Conservation (phyloP, 805 yeast genomes). For the Cyberlindnera galapagoensis region DNA sequence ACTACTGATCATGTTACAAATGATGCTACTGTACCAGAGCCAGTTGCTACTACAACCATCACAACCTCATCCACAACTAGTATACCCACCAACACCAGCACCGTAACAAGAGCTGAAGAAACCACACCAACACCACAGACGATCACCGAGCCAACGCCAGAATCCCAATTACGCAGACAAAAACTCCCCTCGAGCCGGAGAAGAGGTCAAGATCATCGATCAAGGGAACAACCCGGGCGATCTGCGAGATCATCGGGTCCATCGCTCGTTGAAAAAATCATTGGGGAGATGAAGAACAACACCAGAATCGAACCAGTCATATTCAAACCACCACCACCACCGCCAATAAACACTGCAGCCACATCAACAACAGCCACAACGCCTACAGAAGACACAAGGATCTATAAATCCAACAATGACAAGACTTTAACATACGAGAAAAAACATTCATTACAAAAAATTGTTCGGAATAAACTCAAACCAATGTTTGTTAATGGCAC, state of each 20-base stretch:
- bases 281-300: conserved; percentile 2
- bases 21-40: too few species aligned
- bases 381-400: too few species aligned
- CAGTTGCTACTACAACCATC: too few species aligned
- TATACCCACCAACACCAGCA: not conserved
- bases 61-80: not conserved
- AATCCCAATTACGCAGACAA: conserved; percentile 14
- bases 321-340: too few species aligned
- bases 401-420: too few species aligned
- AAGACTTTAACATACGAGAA: conserved; percentile 29
- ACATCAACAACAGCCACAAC: not conserved
- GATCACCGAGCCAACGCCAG: too few species aligned
- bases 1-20: too few species aligned
- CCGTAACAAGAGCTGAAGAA: too few species aligned
- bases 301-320: not conserved
- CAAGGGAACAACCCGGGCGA: too few species aligned
- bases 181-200: conserved; percentile 19
- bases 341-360: not conserved
- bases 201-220: not conserved
- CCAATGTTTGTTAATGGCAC: conserved; percentile 37
- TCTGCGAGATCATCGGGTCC: not conserved
- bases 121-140: not conserved
- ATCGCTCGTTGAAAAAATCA: conserved; percentile 1
- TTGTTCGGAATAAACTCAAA: conserved; percentile 47
- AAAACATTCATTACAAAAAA: conserved; percentile 49